These are phyloP conservation scores for Hymenoscyphus salicellus DNA, from an alignment of 2,329 filamentous ascomycete species.

Conservation along the genomic window DNA sequence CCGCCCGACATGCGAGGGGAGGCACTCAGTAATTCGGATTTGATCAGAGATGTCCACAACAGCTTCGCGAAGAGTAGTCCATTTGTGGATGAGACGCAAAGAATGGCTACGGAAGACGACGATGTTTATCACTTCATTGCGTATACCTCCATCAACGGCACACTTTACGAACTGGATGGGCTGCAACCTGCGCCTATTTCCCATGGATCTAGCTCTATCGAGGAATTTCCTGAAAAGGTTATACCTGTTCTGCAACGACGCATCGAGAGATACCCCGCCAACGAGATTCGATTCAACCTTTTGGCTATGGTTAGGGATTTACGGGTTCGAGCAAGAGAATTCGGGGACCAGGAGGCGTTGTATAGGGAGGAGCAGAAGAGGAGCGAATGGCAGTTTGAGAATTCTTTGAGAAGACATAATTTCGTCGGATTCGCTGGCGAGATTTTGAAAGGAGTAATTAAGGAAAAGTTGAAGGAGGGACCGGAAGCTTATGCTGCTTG, in stretches of 20 bases:
- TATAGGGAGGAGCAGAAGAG: conserved; percentile 80
- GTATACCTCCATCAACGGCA: conserved; percentile 77
- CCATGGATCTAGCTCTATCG: conserved; percentile 71
- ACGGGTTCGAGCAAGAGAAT: conserved; percentile 70
- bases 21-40: conserved; percentile 63
- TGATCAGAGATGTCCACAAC: conserved; percentile 64
- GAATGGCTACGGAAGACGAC: conserved; percentile 67
- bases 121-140: conserved; percentile 98
- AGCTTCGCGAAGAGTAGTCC: conserved; percentile 75
- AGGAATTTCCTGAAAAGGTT: conserved; percentile 74
- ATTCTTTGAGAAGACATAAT: conserved; percentile 85
- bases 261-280: conserved; percentile 77
- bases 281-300: conserved; percentile 93
- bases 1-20: conserved; percentile 66
- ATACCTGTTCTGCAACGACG: conserved; percentile 83
- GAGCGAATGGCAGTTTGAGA: conserved; percentile 89
- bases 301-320: conserved; percentile 88
- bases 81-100: conserved; percentile 86
- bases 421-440: conserved; percentile 95
- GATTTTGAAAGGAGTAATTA: conserved; percentile 82
- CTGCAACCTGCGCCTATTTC: conserved; percentile 88
- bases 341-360: conserved; percentile 77
- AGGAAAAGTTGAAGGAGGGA: conserved; percentile 65
- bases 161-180: conserved; percentile 91
- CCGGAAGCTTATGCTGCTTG: conserved; percentile 67